Base-by-base conservation (phyloP, 2,329 filamentous ascomycete genomes). In the Fusarium foetens region DNA sequence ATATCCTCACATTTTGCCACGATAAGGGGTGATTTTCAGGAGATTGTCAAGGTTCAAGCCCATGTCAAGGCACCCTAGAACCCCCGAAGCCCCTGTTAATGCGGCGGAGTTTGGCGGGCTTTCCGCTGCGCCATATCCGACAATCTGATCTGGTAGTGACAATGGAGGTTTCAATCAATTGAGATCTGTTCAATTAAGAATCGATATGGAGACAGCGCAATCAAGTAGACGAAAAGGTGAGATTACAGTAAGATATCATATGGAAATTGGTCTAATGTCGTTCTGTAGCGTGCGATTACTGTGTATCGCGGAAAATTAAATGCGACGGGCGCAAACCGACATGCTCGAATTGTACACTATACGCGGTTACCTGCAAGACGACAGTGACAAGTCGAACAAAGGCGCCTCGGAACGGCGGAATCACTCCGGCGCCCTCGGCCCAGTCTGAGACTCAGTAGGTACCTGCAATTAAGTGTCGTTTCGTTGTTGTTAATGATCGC, bases 301-400 rank as follows among this genome's bases (percentile, higher is more conserved):
- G 83, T 61, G 82, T 80, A 21, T 75, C 74, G 48, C 81, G 81
- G 65, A 84, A 83, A 72, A 79, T 83, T 53, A 83, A 79, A 55
- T 84, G 83, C 58, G 81, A 84, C 67, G 77, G 78, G 60, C 57
- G 79, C 13, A 82, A 80, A 63, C 82, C 82, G 4, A 73, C 68
- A 3, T 84, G 82, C 46, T 82, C 82, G 11, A 83, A 82, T 52
- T 84, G 82, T 48, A 70, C 74, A 14, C 67, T 82, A 10, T 83
- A 84, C 51, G 78, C 77, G 5, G 75, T 80, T 4, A 66, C 73
- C 19, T 83, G 82, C 64, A 46, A 53, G 53, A 75, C 70, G 31
- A 75, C 69, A 3, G 53, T 36, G 4, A 36, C 55, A 12, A 59
- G 36, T 19, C 68, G 52, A 52, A 67, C 49, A 35, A 75, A 60